A percentile compares a stretch with the other conserved stretches of the same genome.
These are phyloP conservation scores for Aspergillus bridgeri DNA, from an alignment of 495 filamentous ascomycete species.

Conservation along the genomic window DNA sequence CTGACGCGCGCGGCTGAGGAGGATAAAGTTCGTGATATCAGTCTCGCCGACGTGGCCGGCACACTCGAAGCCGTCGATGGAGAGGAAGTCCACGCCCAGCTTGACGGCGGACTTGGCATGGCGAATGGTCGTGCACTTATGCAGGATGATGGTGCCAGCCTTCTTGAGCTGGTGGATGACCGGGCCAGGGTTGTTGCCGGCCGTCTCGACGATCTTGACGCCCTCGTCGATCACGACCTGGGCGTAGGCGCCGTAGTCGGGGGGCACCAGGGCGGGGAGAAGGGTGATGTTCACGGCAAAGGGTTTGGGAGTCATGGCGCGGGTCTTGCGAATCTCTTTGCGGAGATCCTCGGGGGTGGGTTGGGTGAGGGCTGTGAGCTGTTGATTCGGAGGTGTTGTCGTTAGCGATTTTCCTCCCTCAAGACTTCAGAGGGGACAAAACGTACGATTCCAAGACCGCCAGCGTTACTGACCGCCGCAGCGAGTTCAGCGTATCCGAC, in stretches of 20 bases:
- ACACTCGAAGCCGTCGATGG: slow-evolving; percentile 97
- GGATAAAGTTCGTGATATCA: slow-evolving; percentile 97
- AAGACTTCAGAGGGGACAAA: not conserved
- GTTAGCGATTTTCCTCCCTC: not conserved
- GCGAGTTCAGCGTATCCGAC: slow-evolving; percentile 88
- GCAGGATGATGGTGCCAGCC: slow-evolving; percentile 72
- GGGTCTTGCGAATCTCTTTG: slow-evolving; percentile 86
- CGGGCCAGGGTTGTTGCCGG: slow-evolving; percentile 89
- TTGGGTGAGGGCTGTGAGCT: slow-evolving; percentile 89
- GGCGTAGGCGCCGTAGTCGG: slow-evolving; percentile 90
- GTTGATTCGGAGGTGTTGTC: slow-evolving; percentile 10
- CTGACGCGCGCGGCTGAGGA: slow-evolving; percentile 82
- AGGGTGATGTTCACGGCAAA: slow-evolving; percentile 97
- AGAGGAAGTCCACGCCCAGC: slow-evolving; percentile 93
- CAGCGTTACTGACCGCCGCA: slow-evolving; percentile 90
- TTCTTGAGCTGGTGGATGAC: slow-evolving; percentile 87
- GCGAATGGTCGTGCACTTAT: slow-evolving; percentile 97
- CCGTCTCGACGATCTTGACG: slow-evolving; percentile 92
- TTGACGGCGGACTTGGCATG: slow-evolving; percentile 91
- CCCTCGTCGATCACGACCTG: slow-evolving; percentile 91
- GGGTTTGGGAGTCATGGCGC: slow-evolving; percentile 77
- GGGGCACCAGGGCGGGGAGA: slow-evolving; percentile 82
- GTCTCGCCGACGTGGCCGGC: slow-evolving; percentile 93
- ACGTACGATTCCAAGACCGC: slow-evolving; percentile 78
- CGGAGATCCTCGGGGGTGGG: slow-evolving; percentile 89